Percentiles rank a stretch among this genome's conserved stretches.
phyloP scores from a whole-genome alignment of 306 rosid genomes.

The Mimosa pudica region DNA sequence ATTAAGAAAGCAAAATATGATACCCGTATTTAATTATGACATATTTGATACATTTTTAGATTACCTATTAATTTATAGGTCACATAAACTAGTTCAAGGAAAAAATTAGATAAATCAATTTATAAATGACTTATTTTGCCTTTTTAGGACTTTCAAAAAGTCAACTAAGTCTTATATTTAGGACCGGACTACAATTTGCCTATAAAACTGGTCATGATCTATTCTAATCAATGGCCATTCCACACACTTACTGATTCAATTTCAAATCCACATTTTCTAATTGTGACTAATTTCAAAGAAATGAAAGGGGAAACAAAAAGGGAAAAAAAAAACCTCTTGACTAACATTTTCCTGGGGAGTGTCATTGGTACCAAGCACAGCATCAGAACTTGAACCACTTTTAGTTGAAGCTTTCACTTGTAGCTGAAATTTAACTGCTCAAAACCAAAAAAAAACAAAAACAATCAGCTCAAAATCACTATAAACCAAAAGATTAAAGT shows the following conservation, averaged over 20 bases:
- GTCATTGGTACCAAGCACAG: conserved; percentile 52
- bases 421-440: conserved; percentile 52
- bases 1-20: no score
- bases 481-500: neutral
- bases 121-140: no score
- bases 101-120: no score
- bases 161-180: no score
- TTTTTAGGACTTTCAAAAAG: no score
- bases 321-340: neutral
- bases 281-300: neutral
- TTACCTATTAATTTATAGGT: no score
- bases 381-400: conserved; percentile 48
- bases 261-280: neutral
- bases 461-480: neutral
- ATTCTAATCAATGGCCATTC: neutral
- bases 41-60: no score
- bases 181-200: neutral
- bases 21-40: no score
- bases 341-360: conserved; percentile 50
- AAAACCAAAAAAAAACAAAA: neutral
- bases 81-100: no score
- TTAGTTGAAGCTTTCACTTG: conserved; percentile 47
- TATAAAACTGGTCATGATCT: neutral
- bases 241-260: neutral
- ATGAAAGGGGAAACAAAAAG: neutral